Evolutionary conservation across 257 asterid species (phyloP).

Genomic region (Misopates orontium): DNA sequence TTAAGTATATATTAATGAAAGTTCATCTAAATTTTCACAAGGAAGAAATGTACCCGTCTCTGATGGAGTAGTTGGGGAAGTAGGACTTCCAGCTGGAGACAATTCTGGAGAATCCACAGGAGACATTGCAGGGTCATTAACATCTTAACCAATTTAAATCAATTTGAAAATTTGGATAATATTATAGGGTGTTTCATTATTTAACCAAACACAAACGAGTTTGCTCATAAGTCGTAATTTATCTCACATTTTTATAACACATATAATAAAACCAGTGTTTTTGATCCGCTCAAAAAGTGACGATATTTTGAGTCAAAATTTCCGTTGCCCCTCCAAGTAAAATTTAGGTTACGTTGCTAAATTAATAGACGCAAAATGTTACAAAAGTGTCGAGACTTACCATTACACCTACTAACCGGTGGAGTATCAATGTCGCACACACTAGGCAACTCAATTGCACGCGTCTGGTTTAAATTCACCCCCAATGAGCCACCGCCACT

Average conservation of each 20-base stretch:
- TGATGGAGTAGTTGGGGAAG: conserved; percentile 38
- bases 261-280: too few species aligned
- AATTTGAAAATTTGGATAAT: neutral
- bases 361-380: too few species aligned
- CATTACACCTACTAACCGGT: conserved; percentile 54
- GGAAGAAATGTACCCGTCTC: conserved; percentile 39
- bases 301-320: too few species aligned
- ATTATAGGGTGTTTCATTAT: too few species aligned
- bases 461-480: conserved; percentile 52
- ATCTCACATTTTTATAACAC: too few species aligned
- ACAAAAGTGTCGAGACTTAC: conserved; percentile 32
- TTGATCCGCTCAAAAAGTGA: too few species aligned
- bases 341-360: too few species aligned
- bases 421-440: conserved; percentile 63
- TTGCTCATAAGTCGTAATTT: too few species aligned
- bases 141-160: conserved; percentile 35
- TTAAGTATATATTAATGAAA: neutral
- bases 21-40: neutral
- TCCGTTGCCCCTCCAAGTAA: too few species aligned
- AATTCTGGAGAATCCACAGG: conserved; percentile 60
- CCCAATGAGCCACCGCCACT: conserved; percentile 56
- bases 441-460: conserved; percentile 55
- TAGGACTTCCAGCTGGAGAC: conserved; percentile 41
- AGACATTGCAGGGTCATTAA: conserved; percentile 66
- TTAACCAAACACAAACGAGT: too few species aligned